Percentiles rank a stretch among this genome's conserved stretches.
Conservation (phyloP, 371 early-diverging fungal species). For the Mortierella sp. region DNA sequence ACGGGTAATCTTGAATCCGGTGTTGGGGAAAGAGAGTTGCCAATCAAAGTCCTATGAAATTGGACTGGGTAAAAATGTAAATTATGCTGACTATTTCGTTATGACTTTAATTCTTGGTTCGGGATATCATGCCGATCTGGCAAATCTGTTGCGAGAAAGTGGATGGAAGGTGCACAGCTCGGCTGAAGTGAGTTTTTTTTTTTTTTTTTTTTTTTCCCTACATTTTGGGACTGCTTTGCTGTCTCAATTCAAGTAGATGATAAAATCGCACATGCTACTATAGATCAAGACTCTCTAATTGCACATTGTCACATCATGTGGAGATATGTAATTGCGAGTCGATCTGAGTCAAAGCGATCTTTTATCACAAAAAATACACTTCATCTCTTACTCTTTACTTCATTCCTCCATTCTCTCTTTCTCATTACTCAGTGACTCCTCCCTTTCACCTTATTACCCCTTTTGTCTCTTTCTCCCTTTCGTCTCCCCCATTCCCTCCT, state of each 20-base stretch:
- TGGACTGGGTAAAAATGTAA: too few species aligned
- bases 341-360: background rate
- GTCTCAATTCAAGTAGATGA: background rate
- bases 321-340: background rate
- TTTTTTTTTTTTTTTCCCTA: too few species aligned
- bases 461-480: background rate
- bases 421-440: background rate
- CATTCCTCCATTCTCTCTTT: background rate
- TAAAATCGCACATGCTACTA: background rate
- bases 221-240: background rate
- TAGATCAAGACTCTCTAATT: background rate
- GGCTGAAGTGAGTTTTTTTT: too few species aligned
- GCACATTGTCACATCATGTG: background rate
- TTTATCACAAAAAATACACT: too few species aligned
- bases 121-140: too few species aligned
- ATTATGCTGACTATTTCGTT: too few species aligned
- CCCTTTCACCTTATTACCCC: background rate
- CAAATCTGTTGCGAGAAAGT: too few species aligned
- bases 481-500: background rate
- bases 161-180: too few species aligned
- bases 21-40: background rate
- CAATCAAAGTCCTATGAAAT: too few species aligned
- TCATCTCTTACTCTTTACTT: too few species aligned
- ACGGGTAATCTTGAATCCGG: background rate
- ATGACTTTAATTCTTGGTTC: too few species aligned